Conservation (phyloP, 768 basidiomycete genomes). For the Collybiopsis luxurians region DNA sequence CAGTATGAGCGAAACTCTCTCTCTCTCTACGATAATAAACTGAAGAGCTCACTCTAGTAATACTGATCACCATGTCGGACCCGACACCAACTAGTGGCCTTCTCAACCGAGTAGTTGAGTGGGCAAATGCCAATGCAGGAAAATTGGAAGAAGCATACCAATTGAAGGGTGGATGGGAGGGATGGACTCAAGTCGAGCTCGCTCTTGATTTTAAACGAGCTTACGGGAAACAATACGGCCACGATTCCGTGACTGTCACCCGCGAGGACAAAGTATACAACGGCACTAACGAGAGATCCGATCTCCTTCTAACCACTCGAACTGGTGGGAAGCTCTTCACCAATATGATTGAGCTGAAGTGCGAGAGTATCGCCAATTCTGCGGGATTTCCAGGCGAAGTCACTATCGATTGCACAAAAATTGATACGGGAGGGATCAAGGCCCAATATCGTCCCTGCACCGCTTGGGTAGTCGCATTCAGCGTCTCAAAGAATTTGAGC, state of each 20-base stretch:
- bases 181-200: slow-evolving; percentile 6
- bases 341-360: slow-evolving; percentile 2
- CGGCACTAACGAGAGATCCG: neutral
- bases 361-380: neutral
- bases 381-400: neutral
- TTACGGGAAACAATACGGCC: neutral
- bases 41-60: too few relatives aligned
- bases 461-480: neutral
- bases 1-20: too few relatives aligned
- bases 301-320: neutral
- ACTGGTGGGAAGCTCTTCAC: neutral
- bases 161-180: slow-evolving; percentile 2
- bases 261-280: slow-evolving; percentile 4
- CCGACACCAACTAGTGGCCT: too few relatives aligned
- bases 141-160: neutral
- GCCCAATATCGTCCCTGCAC: neutral
- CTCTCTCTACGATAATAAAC: too few relatives aligned
- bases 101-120: neutral
- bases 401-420: neutral
- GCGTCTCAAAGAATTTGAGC: neutral
- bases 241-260: neutral
- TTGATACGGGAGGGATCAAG: neutral
- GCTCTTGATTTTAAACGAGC: neutral
- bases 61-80: too few relatives aligned
- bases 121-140: neutral